These are phyloP conservation scores for Sporothrix schenckii DNA, from an alignment of 2,329 filamentous ascomycete genomes.

Conservation along the genomic window DNA sequence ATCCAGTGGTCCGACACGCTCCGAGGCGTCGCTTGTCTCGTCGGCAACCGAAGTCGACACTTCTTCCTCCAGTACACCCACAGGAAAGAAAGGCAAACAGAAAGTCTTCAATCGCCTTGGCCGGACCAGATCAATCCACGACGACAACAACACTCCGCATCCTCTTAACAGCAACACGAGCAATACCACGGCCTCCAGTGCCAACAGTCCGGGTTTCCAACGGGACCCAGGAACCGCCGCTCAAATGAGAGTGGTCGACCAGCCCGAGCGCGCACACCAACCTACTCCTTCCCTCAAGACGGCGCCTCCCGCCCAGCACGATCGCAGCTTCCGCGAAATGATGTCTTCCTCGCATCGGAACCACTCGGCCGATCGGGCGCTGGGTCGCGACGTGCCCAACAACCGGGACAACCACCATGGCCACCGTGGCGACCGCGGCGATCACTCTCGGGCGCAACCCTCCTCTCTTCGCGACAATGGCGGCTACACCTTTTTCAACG, in stretches of 20 bases:
- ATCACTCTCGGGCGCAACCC: slow-evolving; percentile 50
- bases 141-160: slow-evolving; percentile 43
- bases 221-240: slow-evolving; percentile 31
- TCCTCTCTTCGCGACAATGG: slow-evolving; percentile 64
- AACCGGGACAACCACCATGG: slow-evolving; percentile 46
- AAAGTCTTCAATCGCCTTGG: slow-evolving; percentile 59
- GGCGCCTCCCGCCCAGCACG: slow-evolving; percentile 63
- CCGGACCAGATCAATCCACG: slow-evolving; percentile 57
- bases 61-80: slow-evolving; percentile 28
- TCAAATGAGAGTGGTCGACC: slow-evolving; percentile 36
- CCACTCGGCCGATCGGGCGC: slow-evolving; percentile 70
- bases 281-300: slow-evolving; percentile 58
- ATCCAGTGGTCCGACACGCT: slow-evolving; percentile 48
- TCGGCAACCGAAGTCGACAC: slow-evolving; percentile 37
- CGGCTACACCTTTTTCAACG: slow-evolving; percentile 68
- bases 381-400: slow-evolving; percentile 49
- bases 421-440: slow-evolving; percentile 20
- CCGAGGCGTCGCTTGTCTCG: slow-evolving; percentile 57
- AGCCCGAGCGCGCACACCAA: slow-evolving; percentile 45
- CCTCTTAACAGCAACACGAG: slow-evolving; percentile 30
- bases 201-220: slow-evolving; percentile 36
- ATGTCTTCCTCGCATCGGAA: slow-evolving; percentile 68
- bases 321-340: slow-evolving; percentile 69
- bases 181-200: slow-evolving; percentile 5
- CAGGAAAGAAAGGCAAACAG: slow-evolving; percentile 54